Base-by-base conservation (phyloP, 345 rosid genomes). In the Ceriops tagal region DNA sequence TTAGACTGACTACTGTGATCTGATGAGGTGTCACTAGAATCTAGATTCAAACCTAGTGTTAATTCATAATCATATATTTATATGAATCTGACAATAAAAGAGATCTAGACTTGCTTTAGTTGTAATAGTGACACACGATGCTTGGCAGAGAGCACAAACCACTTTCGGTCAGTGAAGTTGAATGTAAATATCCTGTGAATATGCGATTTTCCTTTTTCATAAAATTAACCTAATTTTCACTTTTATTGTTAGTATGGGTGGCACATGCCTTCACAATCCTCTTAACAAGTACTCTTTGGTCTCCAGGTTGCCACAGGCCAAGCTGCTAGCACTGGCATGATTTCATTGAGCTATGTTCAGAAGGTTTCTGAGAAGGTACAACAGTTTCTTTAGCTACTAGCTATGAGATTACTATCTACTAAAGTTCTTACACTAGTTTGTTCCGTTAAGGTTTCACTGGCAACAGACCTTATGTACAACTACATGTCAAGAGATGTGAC, bases 291-390 rank as follows among this genome's bases (percentile, higher is more conserved):
- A 16, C 30, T 9, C 6, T 31, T 32, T 71, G 71, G 13, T 62
- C 52, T 72, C 22, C 81, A 95, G 99, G 89, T 92, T 70, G 91
- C 91, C 22, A 84, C 96, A 9, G 96, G 84, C 53, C 99, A 95
- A 85, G 87, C 87, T 85, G 97, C 99, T 67, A 89, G 95, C 85
- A 92, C 97, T 30, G 99, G 99, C 53, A 79, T 81, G 82, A 78
- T 88, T 39, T 80, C 86, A 66, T 72, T 95, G 83, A 89, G 97
- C 84, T 95, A 95, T 70, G 96, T 95, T 74, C 99, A 95, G 86
- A 95, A 95, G 86, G 79, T 92, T 58, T 92, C 97, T 30, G 93
- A 95, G 60, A 95, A 95, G 99, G 99, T 95, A 78, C 28, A 46
- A 5, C 31, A 22, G 24, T 31, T 68, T 61, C 67, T 65, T 51